Percentiles rank a stretch among this genome's conserved stretches.
Evolutionary conservation across 345 rosid genomes (phyloP).

Genomic region (Heritiera littoralis): DNA sequence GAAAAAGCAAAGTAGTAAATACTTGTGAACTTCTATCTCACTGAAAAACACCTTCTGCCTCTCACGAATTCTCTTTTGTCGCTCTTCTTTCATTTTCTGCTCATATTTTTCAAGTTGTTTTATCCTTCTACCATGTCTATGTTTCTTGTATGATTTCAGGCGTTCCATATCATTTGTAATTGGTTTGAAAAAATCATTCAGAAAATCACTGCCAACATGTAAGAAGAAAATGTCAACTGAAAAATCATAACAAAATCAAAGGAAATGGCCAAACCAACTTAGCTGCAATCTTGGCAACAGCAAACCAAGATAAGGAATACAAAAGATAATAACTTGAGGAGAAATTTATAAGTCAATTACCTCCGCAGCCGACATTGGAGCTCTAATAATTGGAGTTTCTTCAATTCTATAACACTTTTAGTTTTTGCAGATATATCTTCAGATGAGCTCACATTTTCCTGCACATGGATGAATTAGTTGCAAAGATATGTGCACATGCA

Average conservation of each 20-base stretch:
- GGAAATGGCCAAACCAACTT: not conserved
- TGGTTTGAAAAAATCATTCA: conserved; percentile 79
- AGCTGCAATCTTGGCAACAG: conserved; percentile 4
- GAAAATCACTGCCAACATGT: conserved; percentile 62
- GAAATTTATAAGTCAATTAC: conserved; percentile 36
- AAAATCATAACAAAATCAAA: conserved; percentile 19
- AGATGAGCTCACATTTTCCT: conserved; percentile 78
- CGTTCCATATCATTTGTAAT: conserved; percentile 68
- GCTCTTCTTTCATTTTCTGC: conserved; percentile 92
- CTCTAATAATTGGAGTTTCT: conserved; percentile 77
- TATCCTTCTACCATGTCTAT: conserved; percentile 86
- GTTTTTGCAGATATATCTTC: conserved; percentile 88
- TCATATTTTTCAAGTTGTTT: conserved; percentile 84
- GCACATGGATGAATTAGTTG: conserved; percentile 21
- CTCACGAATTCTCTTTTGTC: conserved; percentile 92
- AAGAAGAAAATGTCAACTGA: conserved; percentile 23
- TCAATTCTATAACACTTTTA: conserved; percentile 87
- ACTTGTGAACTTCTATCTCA: conserved; percentile 93
- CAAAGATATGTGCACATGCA: not conserved
- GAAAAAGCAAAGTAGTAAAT: conserved; percentile 25
- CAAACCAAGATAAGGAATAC: conserved; percentile 13
- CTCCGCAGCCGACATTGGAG: conserved; percentile 82
- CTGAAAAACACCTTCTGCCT: conserved; percentile 94
- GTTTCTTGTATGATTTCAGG: conserved; percentile 72
- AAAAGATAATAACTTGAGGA: not conserved